Base-by-base conservation (phyloP, 148 eudicot species). In the Vaccinium corymbosum region DNA sequence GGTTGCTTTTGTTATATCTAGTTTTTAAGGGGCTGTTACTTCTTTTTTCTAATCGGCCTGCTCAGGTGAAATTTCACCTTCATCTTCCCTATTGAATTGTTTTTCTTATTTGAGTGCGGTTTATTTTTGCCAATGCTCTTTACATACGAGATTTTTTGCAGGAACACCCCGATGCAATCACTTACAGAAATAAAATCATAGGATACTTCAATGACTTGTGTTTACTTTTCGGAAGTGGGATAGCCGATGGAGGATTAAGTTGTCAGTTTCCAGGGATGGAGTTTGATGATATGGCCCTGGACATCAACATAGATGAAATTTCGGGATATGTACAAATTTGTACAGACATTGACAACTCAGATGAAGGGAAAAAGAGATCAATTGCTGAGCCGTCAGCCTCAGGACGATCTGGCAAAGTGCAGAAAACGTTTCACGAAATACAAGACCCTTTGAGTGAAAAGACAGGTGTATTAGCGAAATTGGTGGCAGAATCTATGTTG, bases 141-240 rank as follows among this genome's bases (percentile, higher is more conserved):
- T 25, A 51, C 38, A 52, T 29, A 27, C 38, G 48, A 15, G 17
- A 16, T 15, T 66, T 76, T 83, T 55, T 68, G 42, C 87, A 87
- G 89, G 89, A 85, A 42, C 76, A 87, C 72, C 87, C 87, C 0
- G 84, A 82, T 22, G 85, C 85, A 82, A 61, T 80, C 80, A 38
- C 78, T 13, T 85, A 78, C 51, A 82, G 22, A 48, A 79, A 80
- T 59, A 85, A 57, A 53, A 51, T 68, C 80, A 20, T 88, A 13
- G 85, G 76, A 27, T 25, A 83, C 48, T 81, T 72, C 75, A 81
- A 77, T 51, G 80, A 83, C 80, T 55, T 81, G 48, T 64, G 75
- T 66, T 46, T 46, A 14, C 81, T 88, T 75, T 85, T 88, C 25
- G 82, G 84, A 77, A 50, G 73, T 42, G 74, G 27, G 14, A 75